Base-by-base conservation (phyloP, 2,329 filamentous ascomycete species). In the Dichotomopilus funicola region DNA sequence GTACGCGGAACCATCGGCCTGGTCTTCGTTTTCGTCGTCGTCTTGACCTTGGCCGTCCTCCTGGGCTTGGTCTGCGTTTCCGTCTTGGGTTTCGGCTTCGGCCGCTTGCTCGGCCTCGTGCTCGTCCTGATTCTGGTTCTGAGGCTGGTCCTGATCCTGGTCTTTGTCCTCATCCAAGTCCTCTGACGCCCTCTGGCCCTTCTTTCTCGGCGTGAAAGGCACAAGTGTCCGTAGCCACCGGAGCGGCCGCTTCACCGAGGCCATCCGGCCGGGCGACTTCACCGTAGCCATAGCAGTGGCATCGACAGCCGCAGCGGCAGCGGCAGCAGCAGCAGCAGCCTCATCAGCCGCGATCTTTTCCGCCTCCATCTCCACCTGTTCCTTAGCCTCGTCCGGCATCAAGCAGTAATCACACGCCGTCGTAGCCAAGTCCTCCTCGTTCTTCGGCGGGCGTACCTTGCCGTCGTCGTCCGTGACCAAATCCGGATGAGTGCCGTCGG, bases 211-310 rank as follows among this genome's bases (percentile, higher is more conserved):
- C 2, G 43, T 9, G 11, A 51, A 38, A 5, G 55, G 53, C 46
- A 49, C 12, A 37, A 53, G 2, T 8, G 11, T 12, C 10, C 44
- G 38, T 41, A 58, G 35, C 56, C 52, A 58, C 34, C 45, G 40
- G 10, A 54, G 41, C 36, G 47, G 47, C 19, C 6, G 34, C 48
- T 55, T 57, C 52, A 58, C 51, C 27, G 13, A 52, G 2, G 51
- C 37, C 8, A 54, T 8, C n/a, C 12, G 33, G 6, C n/a, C 46
- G 7, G 19, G 19, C 19, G 19, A 27, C 19, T 27, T 27, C 19
- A 27, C 19, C 19, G 19, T 27, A 27, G 19, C 19, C 19, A 27
- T 27, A 27, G 2, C 19, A 27, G 19, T 3, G 19, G 19, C 19
- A 27, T 27, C 19, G 19, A 3, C 19, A 27, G 19, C 19, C 19